phyloP scores from a whole-genome alignment of 2,329 filamentous ascomycete genomes.

The Colletotrichum lindemuthianum region DNA sequence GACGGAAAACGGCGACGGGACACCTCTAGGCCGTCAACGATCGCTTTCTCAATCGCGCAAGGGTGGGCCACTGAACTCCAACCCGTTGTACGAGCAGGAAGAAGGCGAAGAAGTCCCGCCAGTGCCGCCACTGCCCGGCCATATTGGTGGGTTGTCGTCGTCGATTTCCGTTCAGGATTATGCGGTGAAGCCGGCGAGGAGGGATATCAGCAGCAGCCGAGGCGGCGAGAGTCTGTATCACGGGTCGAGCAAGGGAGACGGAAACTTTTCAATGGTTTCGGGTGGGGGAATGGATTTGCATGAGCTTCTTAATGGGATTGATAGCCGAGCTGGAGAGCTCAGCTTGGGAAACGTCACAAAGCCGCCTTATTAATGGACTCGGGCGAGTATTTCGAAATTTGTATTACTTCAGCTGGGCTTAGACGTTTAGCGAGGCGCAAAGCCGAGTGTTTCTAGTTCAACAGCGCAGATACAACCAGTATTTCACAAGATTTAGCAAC shows the following conservation, averaged over 20 bases:
- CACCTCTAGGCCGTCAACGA: constrained; percentile 43
- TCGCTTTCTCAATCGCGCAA: constrained; percentile 49
- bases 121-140: constrained; percentile 63
- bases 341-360: constrained; percentile 57
- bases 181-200: constrained; percentile 45
- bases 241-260: constrained; percentile 27
- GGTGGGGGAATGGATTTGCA: constrained; percentile 57
- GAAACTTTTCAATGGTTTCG: constrained; percentile 48
- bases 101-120: constrained; percentile 59
- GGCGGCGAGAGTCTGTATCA: constrained; percentile 49
- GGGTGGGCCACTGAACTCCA: constrained; percentile 56
- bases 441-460: constrained; percentile 28
- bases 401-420: constrained; percentile 33
- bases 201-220: constrained; percentile 56
- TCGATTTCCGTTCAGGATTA: constrained; percentile 49
- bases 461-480: constrained; percentile 5
- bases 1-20: constrained; percentile 42
- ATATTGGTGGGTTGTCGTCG: constrained; percentile 42
- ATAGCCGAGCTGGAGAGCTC: constrained; percentile 57
- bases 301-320: constrained; percentile 61
- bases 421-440: constrained; percentile 34
- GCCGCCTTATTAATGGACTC: constrained; percentile 57
- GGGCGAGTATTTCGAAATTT: constrained; percentile 12
- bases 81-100: constrained; percentile 49
- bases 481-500: constrained; percentile 1